phyloP scores from a whole-genome alignment of 116 monocot species.

The Zostera marina region DNA sequence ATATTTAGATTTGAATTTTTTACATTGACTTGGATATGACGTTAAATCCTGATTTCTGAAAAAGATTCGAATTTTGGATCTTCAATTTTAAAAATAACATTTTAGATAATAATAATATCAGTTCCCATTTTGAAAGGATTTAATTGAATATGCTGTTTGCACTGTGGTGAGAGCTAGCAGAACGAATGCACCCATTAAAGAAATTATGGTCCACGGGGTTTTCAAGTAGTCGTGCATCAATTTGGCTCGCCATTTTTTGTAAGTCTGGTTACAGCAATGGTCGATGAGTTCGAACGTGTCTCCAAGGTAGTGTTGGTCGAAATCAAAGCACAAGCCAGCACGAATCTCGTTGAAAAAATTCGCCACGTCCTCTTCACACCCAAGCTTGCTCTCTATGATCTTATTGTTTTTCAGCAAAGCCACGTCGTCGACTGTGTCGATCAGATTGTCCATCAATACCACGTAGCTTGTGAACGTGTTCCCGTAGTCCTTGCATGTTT shows the following conservation, averaged over 20 bases:
- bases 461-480: background rate
- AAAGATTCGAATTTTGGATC: no score
- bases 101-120: no score
- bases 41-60: no score
- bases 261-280: background rate
- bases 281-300: background rate
- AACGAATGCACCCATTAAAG: background rate
- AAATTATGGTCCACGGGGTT: background rate
- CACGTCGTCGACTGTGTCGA: background rate
- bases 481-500: background rate
- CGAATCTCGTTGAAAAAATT: background rate
- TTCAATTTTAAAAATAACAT: no score
- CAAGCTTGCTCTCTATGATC: constrained; percentile 1
- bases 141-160: background rate
- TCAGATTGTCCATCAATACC: background rate
- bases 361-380: background rate
- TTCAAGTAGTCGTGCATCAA: background rate
- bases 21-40: no score
- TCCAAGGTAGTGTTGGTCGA: background rate
- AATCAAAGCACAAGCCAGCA: background rate
- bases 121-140: background rate
- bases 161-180: background rate
- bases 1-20: no score
- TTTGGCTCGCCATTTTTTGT: background rate
- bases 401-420: background rate